Evolutionary conservation across 75 land plant genomes (phyloP), one percentile per base, ranked within the genome.

Genomic region (Adiantum capillusveneris): DNA sequence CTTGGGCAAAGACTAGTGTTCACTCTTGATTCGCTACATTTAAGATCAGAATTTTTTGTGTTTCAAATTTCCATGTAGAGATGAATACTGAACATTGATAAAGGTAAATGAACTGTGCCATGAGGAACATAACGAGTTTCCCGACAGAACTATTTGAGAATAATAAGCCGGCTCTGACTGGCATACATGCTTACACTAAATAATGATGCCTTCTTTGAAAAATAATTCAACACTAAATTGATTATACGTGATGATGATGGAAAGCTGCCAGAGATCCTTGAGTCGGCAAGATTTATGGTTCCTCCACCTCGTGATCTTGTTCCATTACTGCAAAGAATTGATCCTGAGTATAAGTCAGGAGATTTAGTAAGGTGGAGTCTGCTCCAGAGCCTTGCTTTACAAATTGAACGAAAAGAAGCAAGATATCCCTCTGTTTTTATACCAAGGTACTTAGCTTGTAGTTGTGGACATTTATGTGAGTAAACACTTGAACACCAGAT

Each of bases 381-480:
- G 28, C 63, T 60, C 20, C 63, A 41, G 2, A 22, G 22, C 17
- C 59, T 70, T 29, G 73, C 66, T 42, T 31, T 51, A 19, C 73
- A 70, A 27, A 46, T 64, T 21, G 73, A 70, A 58, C 46, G 66
- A 12, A 70, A 63, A 50, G 66, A 70, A 31, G 48, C 70, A 6
- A 60, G 61, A 25, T 70, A 63, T 41, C 73, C 73, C 25, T 64
- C 73, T 2, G 65, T 70, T 22, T 42, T 57, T 20, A 58, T 57
- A 28, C 64, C 66, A 25, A 44, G 66, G 65, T 69, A 59, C 24
- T 16, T 14, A 7, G 28, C 26, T 27, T 62, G 16, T 11, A 50
- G 18, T 26, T 62, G n/a, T 20, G 9, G 1, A 44, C 20, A 50
- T 0, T 50, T 17, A 46, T 21, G 22, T 17, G 5, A n/a, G 2